Evolutionary conservation across 257 asterid species (phyloP).

Genomic region (Solanum medicagineum): DNA sequence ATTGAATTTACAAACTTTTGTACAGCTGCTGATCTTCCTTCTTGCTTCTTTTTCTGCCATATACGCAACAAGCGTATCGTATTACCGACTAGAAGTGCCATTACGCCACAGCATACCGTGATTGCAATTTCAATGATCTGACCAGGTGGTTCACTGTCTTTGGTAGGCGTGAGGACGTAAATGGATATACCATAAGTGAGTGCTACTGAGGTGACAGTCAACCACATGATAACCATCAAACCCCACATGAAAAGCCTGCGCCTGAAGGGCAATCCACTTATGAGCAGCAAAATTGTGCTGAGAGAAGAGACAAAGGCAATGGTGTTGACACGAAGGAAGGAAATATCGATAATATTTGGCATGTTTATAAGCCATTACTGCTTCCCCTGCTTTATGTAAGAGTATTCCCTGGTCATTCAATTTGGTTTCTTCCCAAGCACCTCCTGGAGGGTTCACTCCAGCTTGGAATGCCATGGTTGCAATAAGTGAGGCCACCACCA

Average conservation of each 20-base stretch:
- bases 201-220: conserved; percentile 26
- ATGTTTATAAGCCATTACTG: conserved; percentile 30
- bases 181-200: conserved; percentile 24
- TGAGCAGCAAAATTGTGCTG: conserved; percentile 37
- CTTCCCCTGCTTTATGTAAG: conserved; percentile 28
- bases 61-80: conserved; percentile 11
- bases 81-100: conserved; percentile 32
- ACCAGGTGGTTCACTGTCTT: conserved; percentile 1
- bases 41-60: conserved; percentile 17
- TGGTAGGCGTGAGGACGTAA: conserved; percentile 18
- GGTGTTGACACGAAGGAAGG: conserved; percentile 23
- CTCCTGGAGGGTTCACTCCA: conserved; percentile 14
- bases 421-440: conserved; percentile 6
- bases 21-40: conserved; percentile 1
- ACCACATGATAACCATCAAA: conserved; percentile 53
- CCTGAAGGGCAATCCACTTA: conserved; percentile 42
- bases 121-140: conserved; percentile 7
- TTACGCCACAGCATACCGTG: conserved; percentile 22
- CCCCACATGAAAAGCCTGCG: conserved; percentile 25
- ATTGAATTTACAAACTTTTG: background rate
- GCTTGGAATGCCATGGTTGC: conserved; percentile 39
- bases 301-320: conserved; percentile 41
- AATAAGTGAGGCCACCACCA: conserved; percentile 33
- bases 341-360: conserved; percentile 9
- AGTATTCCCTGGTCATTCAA: background rate